Evolutionary conservation across 169 alveolate genomes (phyloP), one percentile per base, ranked within the genome.

Genomic region (Cryptosporidium muris): DNA sequence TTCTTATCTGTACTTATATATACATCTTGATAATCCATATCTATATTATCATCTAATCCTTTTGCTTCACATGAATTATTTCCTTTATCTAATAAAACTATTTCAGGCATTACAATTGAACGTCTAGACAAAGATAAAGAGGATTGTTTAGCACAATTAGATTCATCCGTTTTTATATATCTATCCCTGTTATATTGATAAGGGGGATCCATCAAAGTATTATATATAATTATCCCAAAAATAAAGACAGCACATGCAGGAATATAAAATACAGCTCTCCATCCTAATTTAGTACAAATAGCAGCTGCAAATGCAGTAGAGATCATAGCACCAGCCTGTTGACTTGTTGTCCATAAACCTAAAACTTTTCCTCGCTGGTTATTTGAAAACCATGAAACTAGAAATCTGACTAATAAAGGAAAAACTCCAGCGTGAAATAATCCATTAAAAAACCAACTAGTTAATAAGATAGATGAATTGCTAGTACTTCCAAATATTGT

Each of bases 321-420:
- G 47, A 74, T 81, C 43, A 89, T 68, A 45, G 90, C 90, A 42
- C 92, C 92, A 42, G 65, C 37, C 34, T 89, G 92, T 74, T 89
- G 92, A 36, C 90, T 80, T 56, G 92, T 89, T 2, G 91, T 85
- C 92, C 92, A 89, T 34, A 81, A 54, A 4, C 92, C 91, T 45
- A 89, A 58, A 34, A 74, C 85, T 40, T 68, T 37, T 7, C 92
- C 92, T 52, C 92, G 60, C 14, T 63, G 56, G 7, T 64, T 67
- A 2, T 63, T 56, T 9, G 65, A 64, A 62, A 82, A 81, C 38
- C 88, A 65, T 42, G 64, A 49, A 42, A 81, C 53, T 43, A 89
- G 62, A 37, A 40, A 58, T 42, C 81, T 81, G 58, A 89, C 88
- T n/a, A 89, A 51, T 63, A 89, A 64, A 51, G 92, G 92, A 74